phyloP scores from a whole-genome alignment of 2,329 filamentous ascomycete genomes.

The Raffaelea ambrosiae region DNA sequence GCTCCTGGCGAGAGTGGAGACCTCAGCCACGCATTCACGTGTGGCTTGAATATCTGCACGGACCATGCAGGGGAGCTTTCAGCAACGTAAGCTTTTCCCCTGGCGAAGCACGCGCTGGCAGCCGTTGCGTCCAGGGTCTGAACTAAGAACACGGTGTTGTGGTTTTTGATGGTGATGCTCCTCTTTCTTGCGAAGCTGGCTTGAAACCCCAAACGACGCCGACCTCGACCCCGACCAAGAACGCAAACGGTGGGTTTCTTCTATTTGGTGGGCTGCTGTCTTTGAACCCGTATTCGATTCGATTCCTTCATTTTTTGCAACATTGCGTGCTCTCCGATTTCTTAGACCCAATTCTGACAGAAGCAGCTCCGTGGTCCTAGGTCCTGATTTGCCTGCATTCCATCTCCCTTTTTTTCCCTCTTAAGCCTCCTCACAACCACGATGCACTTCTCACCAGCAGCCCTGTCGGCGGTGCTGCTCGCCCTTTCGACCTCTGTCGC shows the following conservation, averaged over 20 bases:
- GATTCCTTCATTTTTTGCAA: not conserved
- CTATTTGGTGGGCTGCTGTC: too few relatives aligned
- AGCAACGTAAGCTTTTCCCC: constrained; percentile 26
- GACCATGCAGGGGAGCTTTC: constrained; percentile 16
- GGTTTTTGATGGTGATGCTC: constrained; percentile 10
- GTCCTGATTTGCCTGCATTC: not conserved
- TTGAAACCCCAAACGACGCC: too few relatives aligned
- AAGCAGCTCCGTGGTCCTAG: too few relatives aligned
- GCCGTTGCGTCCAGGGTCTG: constrained; percentile 8
- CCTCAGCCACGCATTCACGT: too few relatives aligned
- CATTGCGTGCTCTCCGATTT: not conserved
- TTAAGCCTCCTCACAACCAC: constrained; percentile 18
- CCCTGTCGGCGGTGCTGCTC: constrained; percentile 51
- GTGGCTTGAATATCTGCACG: too few relatives aligned
- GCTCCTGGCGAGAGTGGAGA: too few relatives aligned
- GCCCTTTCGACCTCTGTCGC: constrained; percentile 39
- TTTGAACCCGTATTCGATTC: not conserved
- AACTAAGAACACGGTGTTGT: constrained; percentile 22
- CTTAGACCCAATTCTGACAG: too few relatives aligned
- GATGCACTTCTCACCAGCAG: constrained; percentile 37
- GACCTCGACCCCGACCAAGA: too few relatives aligned
- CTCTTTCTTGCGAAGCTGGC: not conserved
- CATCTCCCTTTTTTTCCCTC: constrained; percentile 8
- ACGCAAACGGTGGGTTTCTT: not conserved
- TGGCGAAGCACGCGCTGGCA: constrained; percentile 7